These are phyloP conservation scores for Trichoderma arundinaceum DNA, from an alignment of 2,329 filamentous ascomycete species.

Conservation along the genomic window DNA sequence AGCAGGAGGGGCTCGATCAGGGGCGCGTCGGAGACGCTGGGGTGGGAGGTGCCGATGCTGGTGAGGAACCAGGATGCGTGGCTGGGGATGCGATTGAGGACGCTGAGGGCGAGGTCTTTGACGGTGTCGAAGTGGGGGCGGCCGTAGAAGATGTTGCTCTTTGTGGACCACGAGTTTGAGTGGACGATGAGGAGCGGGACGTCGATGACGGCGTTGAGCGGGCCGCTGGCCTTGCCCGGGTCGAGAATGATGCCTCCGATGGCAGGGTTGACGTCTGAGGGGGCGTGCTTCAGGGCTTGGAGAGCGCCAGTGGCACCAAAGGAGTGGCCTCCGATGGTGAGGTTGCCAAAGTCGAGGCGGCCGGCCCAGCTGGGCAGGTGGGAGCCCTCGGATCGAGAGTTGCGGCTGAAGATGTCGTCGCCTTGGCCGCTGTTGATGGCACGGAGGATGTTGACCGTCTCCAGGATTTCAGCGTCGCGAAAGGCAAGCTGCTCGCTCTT, in stretches of 20 bases:
- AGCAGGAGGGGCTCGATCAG: constrained; percentile 66
- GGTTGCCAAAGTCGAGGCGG: constrained; percentile 58
- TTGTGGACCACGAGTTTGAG: constrained; percentile 66
- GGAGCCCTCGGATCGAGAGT: constrained; percentile 54
- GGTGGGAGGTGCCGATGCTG: constrained; percentile 62
- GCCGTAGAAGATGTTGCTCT: constrained; percentile 63
- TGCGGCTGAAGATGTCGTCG: constrained; percentile 45
- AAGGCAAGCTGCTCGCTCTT: constrained; percentile 56
- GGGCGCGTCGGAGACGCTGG: constrained; percentile 69
- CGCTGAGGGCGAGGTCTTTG: constrained; percentile 57
- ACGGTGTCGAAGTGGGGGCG: constrained; percentile 69
- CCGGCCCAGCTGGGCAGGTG: constrained; percentile 56
- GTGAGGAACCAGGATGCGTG: constrained; percentile 61
- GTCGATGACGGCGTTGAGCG: constrained; percentile 62
- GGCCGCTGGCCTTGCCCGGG: constrained; percentile 68
- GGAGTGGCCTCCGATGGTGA: constrained; percentile 67
- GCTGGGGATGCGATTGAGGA: constrained; percentile 51
- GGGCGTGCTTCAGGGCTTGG: constrained; percentile 59
- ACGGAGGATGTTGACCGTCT: constrained; percentile 50
- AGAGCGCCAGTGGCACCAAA: constrained; percentile 70
- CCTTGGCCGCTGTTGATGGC: constrained; percentile 50
- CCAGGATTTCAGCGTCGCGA: constrained; percentile 57
- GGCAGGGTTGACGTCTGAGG: constrained; percentile 47
- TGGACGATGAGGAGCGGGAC: constrained; percentile 67
- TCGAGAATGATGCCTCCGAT: constrained; percentile 67